Evolutionary conservation across 345 rosid genomes (phyloP).

Genomic region (Lepidium sativum): DNA sequence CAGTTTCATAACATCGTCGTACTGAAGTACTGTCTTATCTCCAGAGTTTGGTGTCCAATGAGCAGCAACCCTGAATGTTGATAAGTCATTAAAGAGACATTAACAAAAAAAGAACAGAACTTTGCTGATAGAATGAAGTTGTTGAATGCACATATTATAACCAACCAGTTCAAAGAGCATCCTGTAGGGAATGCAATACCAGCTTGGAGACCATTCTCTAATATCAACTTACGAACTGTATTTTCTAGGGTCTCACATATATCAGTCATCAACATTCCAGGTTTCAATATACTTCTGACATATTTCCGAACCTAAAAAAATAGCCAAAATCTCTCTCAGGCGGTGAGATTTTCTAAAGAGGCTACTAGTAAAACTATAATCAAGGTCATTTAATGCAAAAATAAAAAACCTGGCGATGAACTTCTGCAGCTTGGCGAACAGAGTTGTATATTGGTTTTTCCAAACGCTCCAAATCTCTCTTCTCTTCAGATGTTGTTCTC

Average conservation of each 20-base stretch:
- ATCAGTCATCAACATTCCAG: conserved; percentile 85
- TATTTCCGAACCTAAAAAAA: conserved; percentile 66
- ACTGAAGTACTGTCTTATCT: conserved; percentile 86
- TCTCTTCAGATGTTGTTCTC: conserved; percentile 89
- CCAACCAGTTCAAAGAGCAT: conserved; percentile 72
- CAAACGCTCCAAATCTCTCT: conserved; percentile 72
- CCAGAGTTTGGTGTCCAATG: conserved; percentile 96
- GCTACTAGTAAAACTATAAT: no score
- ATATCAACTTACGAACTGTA: conserved; percentile 72
- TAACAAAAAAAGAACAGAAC: background rate
- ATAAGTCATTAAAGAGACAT: background rate
- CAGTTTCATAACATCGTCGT: conserved; percentile 87
- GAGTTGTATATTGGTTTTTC: conserved; percentile 70
- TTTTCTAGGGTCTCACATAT: conserved; percentile 78
- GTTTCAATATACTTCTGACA: conserved; percentile 56
- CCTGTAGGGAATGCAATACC: conserved; percentile 95
- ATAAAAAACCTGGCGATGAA: conserved; percentile 94
- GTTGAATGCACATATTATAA: no score
- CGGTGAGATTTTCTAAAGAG: no score
- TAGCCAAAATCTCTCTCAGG: no score
- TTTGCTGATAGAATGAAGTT: conserved; percentile 33
- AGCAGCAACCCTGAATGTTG: conserved; percentile 65
- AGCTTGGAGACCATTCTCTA: conserved; percentile 85
- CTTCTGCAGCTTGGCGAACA: conserved; percentile 89
- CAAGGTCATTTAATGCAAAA: no score